phyloP scores from a whole-genome alignment of 1,139 yeast genomes.

The Diutina neorugosa region DNA sequence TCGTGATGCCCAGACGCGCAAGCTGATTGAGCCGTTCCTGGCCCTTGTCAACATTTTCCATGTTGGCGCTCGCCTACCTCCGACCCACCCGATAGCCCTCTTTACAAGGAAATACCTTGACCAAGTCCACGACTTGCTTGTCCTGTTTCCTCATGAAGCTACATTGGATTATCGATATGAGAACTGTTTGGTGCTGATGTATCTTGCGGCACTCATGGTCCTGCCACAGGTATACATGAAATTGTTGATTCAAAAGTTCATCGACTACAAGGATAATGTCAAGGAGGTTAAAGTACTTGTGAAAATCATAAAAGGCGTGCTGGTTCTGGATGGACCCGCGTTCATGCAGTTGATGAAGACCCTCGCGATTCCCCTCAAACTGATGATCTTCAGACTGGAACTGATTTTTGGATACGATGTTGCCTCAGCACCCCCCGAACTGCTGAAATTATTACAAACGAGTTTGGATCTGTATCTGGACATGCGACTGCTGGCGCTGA shows the following conservation, averaged over 20 bases:
- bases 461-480: conserved; percentile 2
- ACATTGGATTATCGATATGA: conserved; percentile 9
- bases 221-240: conserved; percentile 23
- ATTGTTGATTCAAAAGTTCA: conserved; percentile 14
- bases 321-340: conserved; percentile 15
- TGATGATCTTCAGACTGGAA: not conserved
- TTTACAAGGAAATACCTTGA: not conserved
- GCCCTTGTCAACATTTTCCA: conserved; percentile 28
- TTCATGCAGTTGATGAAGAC: conserved; percentile 16
- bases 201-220: conserved; percentile 30
- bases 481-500: not conserved
- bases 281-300: conserved; percentile 21
- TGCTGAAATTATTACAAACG: not conserved
- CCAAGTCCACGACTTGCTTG: not conserved
- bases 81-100: conserved; percentile 6
- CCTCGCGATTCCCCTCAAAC: conserved; percentile 8
- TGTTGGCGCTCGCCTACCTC: conserved; percentile 27
- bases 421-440: not conserved
- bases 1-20: conserved; percentile 21
- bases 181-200: conserved; percentile 23
- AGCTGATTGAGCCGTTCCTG: conserved; percentile 33
- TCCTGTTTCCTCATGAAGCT: not conserved
- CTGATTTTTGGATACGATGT: not conserved
- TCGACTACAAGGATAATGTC: conserved; percentile 17
- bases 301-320: conserved; percentile 26